Conservation (phyloP, 352 stramenopile genomes). For the Globisporangium barbulae region DNA sequence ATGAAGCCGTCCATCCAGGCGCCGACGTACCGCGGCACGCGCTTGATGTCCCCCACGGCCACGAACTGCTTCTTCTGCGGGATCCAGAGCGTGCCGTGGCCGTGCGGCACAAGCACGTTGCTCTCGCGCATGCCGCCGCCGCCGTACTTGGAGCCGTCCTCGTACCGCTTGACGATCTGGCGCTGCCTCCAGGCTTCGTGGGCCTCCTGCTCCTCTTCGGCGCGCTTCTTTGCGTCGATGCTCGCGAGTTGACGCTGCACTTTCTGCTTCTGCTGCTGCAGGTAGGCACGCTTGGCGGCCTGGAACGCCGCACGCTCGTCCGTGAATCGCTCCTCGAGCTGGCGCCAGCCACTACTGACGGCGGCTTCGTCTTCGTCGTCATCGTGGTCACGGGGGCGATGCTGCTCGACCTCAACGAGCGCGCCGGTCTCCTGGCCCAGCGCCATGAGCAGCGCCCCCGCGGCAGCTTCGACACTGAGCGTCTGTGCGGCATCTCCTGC, state of each 20-base stretch:
- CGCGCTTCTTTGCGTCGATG: slow-evolving; percentile 26
- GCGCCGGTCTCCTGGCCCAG: slow-evolving; percentile 38
- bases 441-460: slow-evolving; percentile 48
- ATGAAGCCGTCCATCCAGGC: slow-evolving; percentile 58
- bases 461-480: slow-evolving; percentile 37
- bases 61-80: slow-evolving; percentile 28
- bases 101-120: slow-evolving; percentile 46
- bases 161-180: slow-evolving; percentile 60
- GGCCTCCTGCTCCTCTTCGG: slow-evolving; percentile 28
- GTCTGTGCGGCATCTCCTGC: background rate
- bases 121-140: slow-evolving; percentile 44
- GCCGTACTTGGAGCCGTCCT: slow-evolving; percentile 69
- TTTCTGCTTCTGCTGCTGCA: slow-evolving; percentile 38
- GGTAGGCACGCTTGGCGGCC: slow-evolving; percentile 39
- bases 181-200: slow-evolving; percentile 36
- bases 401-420: slow-evolving; percentile 45
- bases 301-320: slow-evolving; percentile 48
- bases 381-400: slow-evolving; percentile 10
- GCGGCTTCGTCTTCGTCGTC: background rate
- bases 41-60: slow-evolving; percentile 40
- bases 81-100: slow-evolving; percentile 56
- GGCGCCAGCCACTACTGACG: slow-evolving; percentile 18
- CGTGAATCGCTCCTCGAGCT: slow-evolving; percentile 37
- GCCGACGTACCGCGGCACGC: slow-evolving; percentile 42
- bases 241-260: slow-evolving; percentile 32